Conservation (phyloP, 1,284 basidiomycete species). For the Apiotrichum porosum region DNA sequence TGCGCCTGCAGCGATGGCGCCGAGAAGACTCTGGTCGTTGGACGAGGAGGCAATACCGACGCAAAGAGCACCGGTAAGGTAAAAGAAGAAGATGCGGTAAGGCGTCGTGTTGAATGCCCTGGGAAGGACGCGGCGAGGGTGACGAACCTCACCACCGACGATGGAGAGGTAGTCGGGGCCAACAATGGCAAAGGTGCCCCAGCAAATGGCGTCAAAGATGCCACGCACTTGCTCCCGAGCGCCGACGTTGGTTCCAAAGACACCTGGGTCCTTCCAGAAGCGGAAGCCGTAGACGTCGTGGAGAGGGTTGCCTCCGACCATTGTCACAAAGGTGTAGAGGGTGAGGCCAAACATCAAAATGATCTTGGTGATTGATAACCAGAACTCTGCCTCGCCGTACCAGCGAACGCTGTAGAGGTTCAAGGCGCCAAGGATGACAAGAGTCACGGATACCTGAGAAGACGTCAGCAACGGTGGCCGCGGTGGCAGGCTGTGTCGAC, state of each 20-base stretch:
- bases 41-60: constrained; percentile 26
- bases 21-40: constrained; percentile 17
- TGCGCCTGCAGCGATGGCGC: constrained; percentile 15
- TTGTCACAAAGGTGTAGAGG: constrained; percentile 38
- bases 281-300: constrained; percentile 24
- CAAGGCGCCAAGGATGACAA: constrained; percentile 21
- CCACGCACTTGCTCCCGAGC: constrained; percentile 28
- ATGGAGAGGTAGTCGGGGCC: constrained; percentile 31
- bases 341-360: constrained; percentile 32
- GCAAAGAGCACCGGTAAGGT: constrained; percentile 27
- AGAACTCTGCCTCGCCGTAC: constrained; percentile 34
- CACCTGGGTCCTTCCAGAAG: constrained; percentile 36
- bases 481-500: too few species aligned
- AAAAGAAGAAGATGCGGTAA: constrained; percentile 37
- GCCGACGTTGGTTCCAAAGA: constrained; percentile 18
- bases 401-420: constrained; percentile 26
- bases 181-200: constrained; percentile 31
- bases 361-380: constrained; percentile 33
- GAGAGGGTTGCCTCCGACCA: constrained; percentile 28
- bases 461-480: too few species aligned
- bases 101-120: constrained; percentile 33
- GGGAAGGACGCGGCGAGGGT: constrained; percentile 33
- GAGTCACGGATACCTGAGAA: too few species aligned
- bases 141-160: constrained; percentile 22
- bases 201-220: constrained; percentile 30